A percentile compares a stretch with the other conserved stretches of the same genome.
Evolutionary conservation across 2,329 filamentous ascomycete genomes (phyloP).

Genomic region (Didymella pomorum): DNA sequence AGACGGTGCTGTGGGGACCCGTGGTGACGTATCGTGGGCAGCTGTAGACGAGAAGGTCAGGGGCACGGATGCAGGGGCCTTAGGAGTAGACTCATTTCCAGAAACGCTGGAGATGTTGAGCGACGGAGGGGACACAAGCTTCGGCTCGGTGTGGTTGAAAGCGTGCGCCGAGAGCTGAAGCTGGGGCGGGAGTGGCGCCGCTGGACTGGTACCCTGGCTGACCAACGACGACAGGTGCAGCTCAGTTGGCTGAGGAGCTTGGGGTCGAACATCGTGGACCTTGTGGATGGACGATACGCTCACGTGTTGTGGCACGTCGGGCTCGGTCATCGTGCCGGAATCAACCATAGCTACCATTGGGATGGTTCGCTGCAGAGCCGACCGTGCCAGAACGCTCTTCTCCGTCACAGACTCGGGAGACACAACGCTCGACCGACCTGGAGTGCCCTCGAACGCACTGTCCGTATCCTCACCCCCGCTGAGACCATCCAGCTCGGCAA

Average conservation of each 20-base stretch:
- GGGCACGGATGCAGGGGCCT: constrained; percentile 24
- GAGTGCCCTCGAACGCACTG: constrained; percentile 47
- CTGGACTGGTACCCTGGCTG: constrained; percentile 39
- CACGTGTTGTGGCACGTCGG: constrained; percentile 56
- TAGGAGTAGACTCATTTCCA: constrained; percentile 37
- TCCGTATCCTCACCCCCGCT: constrained; percentile 71
- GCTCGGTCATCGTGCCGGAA: constrained; percentile 69
- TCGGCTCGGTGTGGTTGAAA: constrained; percentile 36
- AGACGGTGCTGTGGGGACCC: constrained; percentile 19
- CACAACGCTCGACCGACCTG: constrained; percentile 43
- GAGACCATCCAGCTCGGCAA: constrained; percentile 86
- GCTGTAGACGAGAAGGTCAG: constrained; percentile 33
- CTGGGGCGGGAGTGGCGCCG: constrained; percentile 23
- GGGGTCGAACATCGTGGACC: constrained; percentile 38
- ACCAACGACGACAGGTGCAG: constrained; percentile 39
- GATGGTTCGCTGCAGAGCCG: constrained; percentile 32
- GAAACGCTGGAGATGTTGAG: constrained; percentile 40
- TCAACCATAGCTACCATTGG: constrained; percentile 62
- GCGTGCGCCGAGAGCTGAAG: constrained; percentile 36
- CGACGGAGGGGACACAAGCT: constrained; percentile 22
- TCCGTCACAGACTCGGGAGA: constrained; percentile 48
- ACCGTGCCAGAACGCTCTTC: constrained; percentile 32
- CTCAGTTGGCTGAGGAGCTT: constrained; percentile 25
- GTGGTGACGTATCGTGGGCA: constrained; percentile 38
- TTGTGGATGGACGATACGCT: constrained; percentile 40